phyloP scores from a whole-genome alignment of 306 rosid genomes.

The Arachis stenosperma region DNA sequence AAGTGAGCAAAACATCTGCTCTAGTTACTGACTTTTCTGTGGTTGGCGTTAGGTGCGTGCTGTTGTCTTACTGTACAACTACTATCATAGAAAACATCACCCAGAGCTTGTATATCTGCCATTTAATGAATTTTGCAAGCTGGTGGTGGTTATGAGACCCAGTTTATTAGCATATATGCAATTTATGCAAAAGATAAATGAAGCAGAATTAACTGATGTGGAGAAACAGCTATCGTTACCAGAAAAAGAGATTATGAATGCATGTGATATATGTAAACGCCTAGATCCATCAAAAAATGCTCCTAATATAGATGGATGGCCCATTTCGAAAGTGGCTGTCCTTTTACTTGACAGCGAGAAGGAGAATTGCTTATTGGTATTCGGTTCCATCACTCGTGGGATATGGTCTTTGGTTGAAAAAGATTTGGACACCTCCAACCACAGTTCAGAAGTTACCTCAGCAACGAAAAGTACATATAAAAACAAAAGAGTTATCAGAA shows the following conservation, averaged over 20 bases:
- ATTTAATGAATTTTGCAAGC: conserved; percentile 72
- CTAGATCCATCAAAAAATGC: conserved; percentile 63
- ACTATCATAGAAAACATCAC: conserved; percentile 67
- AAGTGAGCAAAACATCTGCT: conserved; percentile 4
- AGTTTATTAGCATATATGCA: conserved; percentile 61
- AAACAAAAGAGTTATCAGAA: conserved; percentile 54
- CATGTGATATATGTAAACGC: conserved; percentile 62
- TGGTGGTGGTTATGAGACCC: conserved; percentile 66
- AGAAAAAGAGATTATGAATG: conserved; percentile 74
- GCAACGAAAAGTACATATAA: conserved; percentile 43
- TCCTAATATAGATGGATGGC: conserved; percentile 73
- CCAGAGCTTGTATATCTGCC: conserved; percentile 59
- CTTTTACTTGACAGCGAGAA: conserved; percentile 64
- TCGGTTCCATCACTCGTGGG: conserved; percentile 60
- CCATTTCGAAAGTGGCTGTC: conserved; percentile 73
- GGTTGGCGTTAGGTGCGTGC: conserved; percentile 71
- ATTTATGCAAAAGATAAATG: conserved; percentile 60
- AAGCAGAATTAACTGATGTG: conserved; percentile 55
- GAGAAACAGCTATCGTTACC: conserved; percentile 68
- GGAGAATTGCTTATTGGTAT: conserved; percentile 65
- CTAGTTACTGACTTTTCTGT: conserved; percentile 42
- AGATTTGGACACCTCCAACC: conserved; percentile 46
- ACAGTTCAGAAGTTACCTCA: conserved; percentile 44
- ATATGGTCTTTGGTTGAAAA: conserved; percentile 81
- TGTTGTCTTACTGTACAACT: conserved; percentile 75